Base-by-base conservation (phyloP, 2,329 filamentous ascomycete genomes). In the Trichophyton equinum region DNA sequence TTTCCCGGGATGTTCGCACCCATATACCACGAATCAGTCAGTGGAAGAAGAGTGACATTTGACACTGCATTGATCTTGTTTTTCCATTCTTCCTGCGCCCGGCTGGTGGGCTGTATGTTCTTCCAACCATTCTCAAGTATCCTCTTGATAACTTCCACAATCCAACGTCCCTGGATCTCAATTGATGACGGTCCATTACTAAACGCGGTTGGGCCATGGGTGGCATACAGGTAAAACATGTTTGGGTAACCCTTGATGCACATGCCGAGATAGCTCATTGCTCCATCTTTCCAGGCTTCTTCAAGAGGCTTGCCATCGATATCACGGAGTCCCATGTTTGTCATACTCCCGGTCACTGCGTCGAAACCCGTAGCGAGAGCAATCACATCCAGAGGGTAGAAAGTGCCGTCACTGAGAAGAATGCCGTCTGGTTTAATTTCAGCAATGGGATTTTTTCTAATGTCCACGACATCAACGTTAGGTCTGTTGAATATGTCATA, bases 1-100 rank as follows among this genome's bases (percentile, higher is more conserved):
- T 84, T 85, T 0, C 77, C 80, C 0, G 82, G 81, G 1, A 83
- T 74, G 47, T 75, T 82, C 0, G 75, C 77, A 2, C 82, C 82
- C 79, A 83, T 81, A 65, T 82, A 84, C 56, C 78, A 82, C 1
- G 75, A 78, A 13, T 70, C 72, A 0, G 75, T 76, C 0, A 72
- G 77, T 0, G 79, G 77, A 61, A 84, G 75, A 6, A 85, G 70
- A n/a, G 74, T 76, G n/a, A 58, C 67, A 65, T 81, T 69, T 20
- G 74, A 76, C 0, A 80, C 57, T 0, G 75, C 71, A 20, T 79
- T 67, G 25, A 84, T 74, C 8, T 72, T 68, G 49, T 78, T 67
- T 66, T 79, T 82, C 80, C 81, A 85, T 15, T 71, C 67, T 13
- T 75, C 66, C 11, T 77, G 74, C 0, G 78, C 78, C 57, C 81